Evolutionary conservation across 176 grass and related monocot species (phyloP).

Genomic region (Zoysia japonica): DNA sequence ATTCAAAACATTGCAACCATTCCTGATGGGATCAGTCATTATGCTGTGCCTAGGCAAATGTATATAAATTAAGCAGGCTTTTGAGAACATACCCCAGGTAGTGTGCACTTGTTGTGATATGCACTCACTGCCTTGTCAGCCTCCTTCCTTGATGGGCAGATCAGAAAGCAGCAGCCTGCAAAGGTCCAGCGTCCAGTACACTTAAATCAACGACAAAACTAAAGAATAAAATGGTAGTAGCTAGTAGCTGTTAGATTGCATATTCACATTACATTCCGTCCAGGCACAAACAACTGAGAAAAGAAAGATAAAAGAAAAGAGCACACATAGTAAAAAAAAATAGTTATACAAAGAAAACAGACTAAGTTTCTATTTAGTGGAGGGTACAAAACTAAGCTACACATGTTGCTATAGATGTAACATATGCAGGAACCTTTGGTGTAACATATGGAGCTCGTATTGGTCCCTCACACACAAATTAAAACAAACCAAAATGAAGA

Average conservation of each 20-base stretch:
- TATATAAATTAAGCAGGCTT: slow-evolving; percentile 19
- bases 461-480: neutral
- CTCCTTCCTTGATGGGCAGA: slow-evolving; percentile 87
- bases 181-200: slow-evolving; percentile 9
- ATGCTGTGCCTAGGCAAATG: slow-evolving; percentile 14
- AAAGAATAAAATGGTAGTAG: neutral
- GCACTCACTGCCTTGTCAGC: slow-evolving; percentile 94
- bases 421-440: neutral
- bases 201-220: slow-evolving; percentile 27
- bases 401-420: neutral
- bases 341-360: neutral
- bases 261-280: slow-evolving; percentile 8
- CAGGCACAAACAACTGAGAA: slow-evolving; percentile 27
- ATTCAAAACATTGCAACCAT: slow-evolving; percentile 29
- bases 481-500: slow-evolving; percentile 28
- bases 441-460: neutral
- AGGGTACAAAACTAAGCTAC: neutral
- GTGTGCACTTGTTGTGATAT: slow-evolving; percentile 86
- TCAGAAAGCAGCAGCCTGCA: slow-evolving; percentile 81
- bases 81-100: slow-evolving; percentile 69
- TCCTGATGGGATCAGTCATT: slow-evolving; percentile 3
- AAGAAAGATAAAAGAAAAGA: neutral
- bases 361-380: neutral
- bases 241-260: slow-evolving; percentile 7
- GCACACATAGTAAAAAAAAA: neutral